Base-by-base conservation (phyloP, 805 yeast species). In the Wickerhamiella slavikovae region DNA sequence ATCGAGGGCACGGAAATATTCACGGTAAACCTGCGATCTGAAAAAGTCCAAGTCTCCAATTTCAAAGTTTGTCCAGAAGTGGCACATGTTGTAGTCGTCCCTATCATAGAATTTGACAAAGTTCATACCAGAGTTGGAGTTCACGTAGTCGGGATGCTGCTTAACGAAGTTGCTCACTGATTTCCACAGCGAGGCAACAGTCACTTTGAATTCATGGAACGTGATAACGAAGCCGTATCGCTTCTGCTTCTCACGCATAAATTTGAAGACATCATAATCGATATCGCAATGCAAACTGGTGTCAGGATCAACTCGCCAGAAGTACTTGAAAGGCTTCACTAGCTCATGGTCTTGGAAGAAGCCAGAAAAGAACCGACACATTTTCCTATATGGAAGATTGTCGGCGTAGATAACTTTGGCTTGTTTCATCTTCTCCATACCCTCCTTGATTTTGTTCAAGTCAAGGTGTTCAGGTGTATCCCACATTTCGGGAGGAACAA, bases 21-120 rank as follows among this genome's bases (percentile, higher is more conserved):
- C n/a, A n/a, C n/a, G n/a, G n/a, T n/a, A n/a, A n/a, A n/a, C n/a
- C n/a, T n/a, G n/a, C n/a, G n/a, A n/a, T n/a, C n/a, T n/a, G n/a
- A n/a, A n/a, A n/a, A n/a, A n/a, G n/a, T n/a, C n/a, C n/a, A n/a
- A n/a, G n/a, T n/a, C n/a, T n/a, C n/a, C n/a, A n/a, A n/a, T n/a
- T n/a, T n/a, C n/a, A n/a, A n/a, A n/a, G n/a, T n/a, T n/a, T n/a
- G n/a, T n/a, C n/a, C n/a, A n/a, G n/a, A 72, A 78, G 52, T 78
- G 92, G 53, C 93, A 78, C 35, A 76, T 62, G 49, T 77, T 78
- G 51, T 77, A 78, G n/a, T n/a, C n/a, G n/a, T n/a, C n/a, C n/a
- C n/a, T n/a, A n/a, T n/a, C n/a, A n/a, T n/a, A n/a, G n/a, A n/a
- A n/a, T 8, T 17, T 24, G 13, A 24, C 17, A 13, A 24, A 24